A percentile compares a stretch with the other conserved stretches of the same genome.
phyloP scores from a whole-genome alignment of 2,329 filamentous ascomycete species.

The Venturia nashicola region DNA sequence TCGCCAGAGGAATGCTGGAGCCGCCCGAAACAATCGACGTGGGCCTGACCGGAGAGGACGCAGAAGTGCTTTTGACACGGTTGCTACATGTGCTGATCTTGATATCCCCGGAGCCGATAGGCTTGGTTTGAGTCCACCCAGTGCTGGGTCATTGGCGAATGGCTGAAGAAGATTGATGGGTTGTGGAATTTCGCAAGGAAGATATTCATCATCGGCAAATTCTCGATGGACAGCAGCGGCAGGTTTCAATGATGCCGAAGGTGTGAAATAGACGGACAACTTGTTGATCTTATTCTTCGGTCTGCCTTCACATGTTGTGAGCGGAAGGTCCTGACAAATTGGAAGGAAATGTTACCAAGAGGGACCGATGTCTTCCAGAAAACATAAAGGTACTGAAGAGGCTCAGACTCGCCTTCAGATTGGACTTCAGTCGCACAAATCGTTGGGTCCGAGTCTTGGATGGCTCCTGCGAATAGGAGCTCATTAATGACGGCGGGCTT shows the following conservation, averaged over 20 bases:
- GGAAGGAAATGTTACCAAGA: slow-evolving; percentile 18
- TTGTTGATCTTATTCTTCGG: slow-evolving; percentile 51
- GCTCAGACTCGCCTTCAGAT: slow-evolving; percentile 10
- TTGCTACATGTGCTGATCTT: slow-evolving; percentile 56
- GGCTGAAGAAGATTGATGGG: slow-evolving; percentile 68
- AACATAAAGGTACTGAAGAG: slow-evolving; percentile 20
- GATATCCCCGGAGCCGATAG: slow-evolving; percentile 65
- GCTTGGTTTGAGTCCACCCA: slow-evolving; percentile 50
- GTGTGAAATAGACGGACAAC: slow-evolving; percentile 52
- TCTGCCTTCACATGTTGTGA: slow-evolving; percentile 16
- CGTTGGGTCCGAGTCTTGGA: slow-evolving; percentile 22
- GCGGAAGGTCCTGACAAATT: neutral
- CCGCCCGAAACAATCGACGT: slow-evolving; percentile 49
- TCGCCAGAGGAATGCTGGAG: slow-evolving; percentile 59
- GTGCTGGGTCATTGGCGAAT: slow-evolving; percentile 52
- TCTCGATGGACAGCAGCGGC: slow-evolving; percentile 31
- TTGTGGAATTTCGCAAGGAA: slow-evolving; percentile 55
- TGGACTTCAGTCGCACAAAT: slow-evolving; percentile 19
- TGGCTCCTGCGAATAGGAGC: slow-evolving; percentile 41
- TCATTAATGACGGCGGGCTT: slow-evolving; percentile 31
- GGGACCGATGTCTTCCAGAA: slow-evolving; percentile 27
- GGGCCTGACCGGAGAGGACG: slow-evolving; percentile 54
- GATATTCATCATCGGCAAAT: slow-evolving; percentile 45
- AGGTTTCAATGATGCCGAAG: slow-evolving; percentile 43
- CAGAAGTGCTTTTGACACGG: slow-evolving; percentile 44